A percentile compares a stretch with the other conserved stretches of the same genome.
Conservation (phyloP, 192 early-diverging fungal genomes). For the Backusella mclennaniae region DNA sequence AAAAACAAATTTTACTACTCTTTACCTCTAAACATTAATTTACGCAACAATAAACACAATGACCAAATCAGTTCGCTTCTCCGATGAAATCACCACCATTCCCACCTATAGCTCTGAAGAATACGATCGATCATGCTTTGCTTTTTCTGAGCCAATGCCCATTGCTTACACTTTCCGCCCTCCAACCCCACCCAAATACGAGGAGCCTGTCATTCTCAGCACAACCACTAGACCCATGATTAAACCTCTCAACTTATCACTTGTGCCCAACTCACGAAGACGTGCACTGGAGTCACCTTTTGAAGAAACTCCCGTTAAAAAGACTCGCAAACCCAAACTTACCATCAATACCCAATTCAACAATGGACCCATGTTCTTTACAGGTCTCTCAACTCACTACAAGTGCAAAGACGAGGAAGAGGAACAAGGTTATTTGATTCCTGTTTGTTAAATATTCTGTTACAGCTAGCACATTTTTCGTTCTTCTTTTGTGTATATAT, state of each 20-base stretch:
- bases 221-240: background rate
- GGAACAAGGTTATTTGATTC: slow-evolving; percentile 14
- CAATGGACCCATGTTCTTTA: slow-evolving; percentile 15
- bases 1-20: background rate
- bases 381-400: slow-evolving; percentile 15
- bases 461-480: background rate
- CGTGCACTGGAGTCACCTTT: background rate
- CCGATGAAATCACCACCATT: background rate
- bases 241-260: slow-evolving; percentile 14
- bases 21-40: background rate
- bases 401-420: slow-evolving; percentile 18
- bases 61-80: slow-evolving; percentile 10
- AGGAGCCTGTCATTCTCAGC: background rate
- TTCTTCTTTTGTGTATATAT: slow-evolving; percentile 5
- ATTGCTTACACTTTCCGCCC: slow-evolving; percentile 6
- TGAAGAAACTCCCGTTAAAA: background rate
- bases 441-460: slow-evolving; percentile 7
- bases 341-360: slow-evolving; percentile 15
- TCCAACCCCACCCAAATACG: background rate
- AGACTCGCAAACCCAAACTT: slow-evolving; percentile 6
- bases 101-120: slow-evolving; percentile 12
- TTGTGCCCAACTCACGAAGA: slow-evolving; percentile 13
- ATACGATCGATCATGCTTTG: slow-evolving; percentile 21
- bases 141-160: background rate
- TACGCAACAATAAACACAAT: background rate